Percentiles rank a stretch among this genome's conserved stretches.
Evolutionary conservation across 148 eudicot species (phyloP).

Genomic region (Rhododendron molle): DNA sequence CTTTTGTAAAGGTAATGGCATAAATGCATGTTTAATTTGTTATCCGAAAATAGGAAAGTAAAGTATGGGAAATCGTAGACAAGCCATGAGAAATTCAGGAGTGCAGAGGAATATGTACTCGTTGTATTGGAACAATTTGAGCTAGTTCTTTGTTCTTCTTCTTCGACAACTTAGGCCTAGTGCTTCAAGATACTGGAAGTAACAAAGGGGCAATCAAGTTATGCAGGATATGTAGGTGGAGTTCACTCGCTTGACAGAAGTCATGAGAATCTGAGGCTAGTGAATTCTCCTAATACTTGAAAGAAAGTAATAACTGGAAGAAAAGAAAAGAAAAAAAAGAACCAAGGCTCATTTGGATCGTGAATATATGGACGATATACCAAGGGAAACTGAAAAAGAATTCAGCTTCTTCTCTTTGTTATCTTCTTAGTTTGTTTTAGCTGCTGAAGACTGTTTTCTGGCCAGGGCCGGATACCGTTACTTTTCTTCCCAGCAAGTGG

Average conservation of each 20-base stretch:
- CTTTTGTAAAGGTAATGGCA: background rate
- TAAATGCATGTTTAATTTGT: background rate
- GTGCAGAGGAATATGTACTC: background rate
- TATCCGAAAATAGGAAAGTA: background rate
- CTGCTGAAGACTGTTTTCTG: background rate
- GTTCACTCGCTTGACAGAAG: background rate
- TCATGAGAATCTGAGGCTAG: background rate
- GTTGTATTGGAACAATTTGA: background rate
- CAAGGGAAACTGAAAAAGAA: background rate
- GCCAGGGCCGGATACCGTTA: slow-evolving; percentile 19
- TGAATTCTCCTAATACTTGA: background rate
- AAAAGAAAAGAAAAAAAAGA: background rate
- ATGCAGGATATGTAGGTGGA: background rate
- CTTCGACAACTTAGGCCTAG: background rate
- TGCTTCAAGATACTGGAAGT: background rate
- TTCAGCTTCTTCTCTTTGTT: background rate
- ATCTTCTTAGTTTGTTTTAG: background rate
- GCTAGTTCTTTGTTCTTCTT: background rate
- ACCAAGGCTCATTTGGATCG: background rate
- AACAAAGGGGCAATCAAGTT: background rate
- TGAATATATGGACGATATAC: background rate
- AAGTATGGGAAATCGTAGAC: background rate
- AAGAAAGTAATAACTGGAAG: background rate
- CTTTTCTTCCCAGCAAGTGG: slow-evolving; percentile 23
- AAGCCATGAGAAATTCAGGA: background rate